Percentiles rank a stretch among this genome's conserved stretches.
These are phyloP conservation scores for Neurospora cerealis DNA, from an alignment of 495 filamentous ascomycete genomes.

Conservation along the genomic window DNA sequence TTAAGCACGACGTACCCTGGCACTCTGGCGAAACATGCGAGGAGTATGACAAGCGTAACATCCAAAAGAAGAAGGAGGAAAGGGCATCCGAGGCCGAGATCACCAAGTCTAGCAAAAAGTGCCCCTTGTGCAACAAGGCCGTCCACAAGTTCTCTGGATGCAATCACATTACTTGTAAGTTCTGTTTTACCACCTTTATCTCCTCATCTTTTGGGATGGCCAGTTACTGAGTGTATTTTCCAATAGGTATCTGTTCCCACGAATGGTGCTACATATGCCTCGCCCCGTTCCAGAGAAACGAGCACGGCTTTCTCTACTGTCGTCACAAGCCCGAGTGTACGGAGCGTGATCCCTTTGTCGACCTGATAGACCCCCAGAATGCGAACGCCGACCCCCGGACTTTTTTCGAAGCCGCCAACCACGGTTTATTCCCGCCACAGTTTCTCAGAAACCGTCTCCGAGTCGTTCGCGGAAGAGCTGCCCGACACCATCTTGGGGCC, in stretches of 20 bases:
- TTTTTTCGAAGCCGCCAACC: neutral
- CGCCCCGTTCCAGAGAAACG: slow-evolving; percentile 20
- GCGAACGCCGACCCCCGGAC: neutral
- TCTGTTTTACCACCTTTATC: neutral
- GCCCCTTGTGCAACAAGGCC: slow-evolving; percentile 35
- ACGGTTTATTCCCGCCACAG: neutral
- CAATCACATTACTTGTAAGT: slow-evolving; percentile 40
- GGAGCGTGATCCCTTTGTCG: slow-evolving; percentile 14
- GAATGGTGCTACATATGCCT: slow-evolving; percentile 39
- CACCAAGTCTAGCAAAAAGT: slow-evolving; percentile 29
- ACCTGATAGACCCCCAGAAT: slow-evolving; percentile 7
- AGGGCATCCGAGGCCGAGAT: slow-evolving; percentile 29
- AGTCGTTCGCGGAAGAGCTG: neutral
- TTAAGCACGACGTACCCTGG: slow-evolving; percentile 35
- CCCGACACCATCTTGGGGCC: neutral
- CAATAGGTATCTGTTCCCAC: slow-evolving; percentile 27
- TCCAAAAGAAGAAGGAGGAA: slow-evolving; percentile 21
- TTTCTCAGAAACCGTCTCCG: neutral
- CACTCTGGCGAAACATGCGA: slow-evolving; percentile 40
- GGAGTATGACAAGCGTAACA: slow-evolving; percentile 30
- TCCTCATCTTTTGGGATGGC: neutral
- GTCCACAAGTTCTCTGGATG: slow-evolving; percentile 35
- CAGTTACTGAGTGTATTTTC: neutral
- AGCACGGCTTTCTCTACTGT: slow-evolving; percentile 21
- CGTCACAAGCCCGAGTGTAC: slow-evolving; percentile 22